These are phyloP conservation scores for Penicillium subrubescens DNA, from an alignment of 495 filamentous ascomycete genomes.

Conservation along the genomic window DNA sequence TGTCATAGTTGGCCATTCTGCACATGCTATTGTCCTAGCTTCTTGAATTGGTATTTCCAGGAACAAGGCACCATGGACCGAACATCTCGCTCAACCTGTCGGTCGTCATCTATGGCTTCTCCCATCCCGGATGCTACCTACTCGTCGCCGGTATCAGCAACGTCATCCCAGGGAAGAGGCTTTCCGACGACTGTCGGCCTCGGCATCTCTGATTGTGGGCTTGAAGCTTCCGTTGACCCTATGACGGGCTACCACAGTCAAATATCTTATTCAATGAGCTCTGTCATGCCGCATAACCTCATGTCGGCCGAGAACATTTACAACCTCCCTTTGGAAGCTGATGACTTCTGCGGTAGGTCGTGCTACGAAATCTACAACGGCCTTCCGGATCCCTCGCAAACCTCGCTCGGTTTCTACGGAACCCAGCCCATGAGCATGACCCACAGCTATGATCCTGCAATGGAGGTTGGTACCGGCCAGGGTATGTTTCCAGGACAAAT, in stretches of 20 bases:
- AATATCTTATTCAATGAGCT: conserved; percentile 14
- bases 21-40: background rate
- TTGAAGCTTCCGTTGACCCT: conserved; percentile 20
- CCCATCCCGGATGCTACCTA: conserved; percentile 19
- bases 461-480: conserved; percentile 19
- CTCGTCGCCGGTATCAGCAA: conserved; percentile 24
- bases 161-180: conserved; percentile 15
- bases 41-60: background rate
- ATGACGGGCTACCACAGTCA: conserved; percentile 13
- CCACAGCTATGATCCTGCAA: conserved; percentile 24
- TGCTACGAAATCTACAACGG: conserved; percentile 26
- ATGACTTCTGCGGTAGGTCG: conserved; percentile 19
- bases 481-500: conserved; percentile 13
- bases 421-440: conserved; percentile 29
- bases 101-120: conserved; percentile 12
- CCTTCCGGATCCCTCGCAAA: conserved; percentile 20
- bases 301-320: conserved; percentile 19
- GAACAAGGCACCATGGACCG: conserved; percentile 17
- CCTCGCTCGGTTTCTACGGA: conserved; percentile 31
- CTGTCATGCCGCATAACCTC: conserved; percentile 24
- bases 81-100: conserved; percentile 4
- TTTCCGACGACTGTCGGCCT: conserved; percentile 26
- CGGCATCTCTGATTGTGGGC: conserved; percentile 37
- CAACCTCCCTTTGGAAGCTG: conserved; percentile 21
- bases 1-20: background rate